Evolutionary conservation across 2,329 filamentous ascomycete genomes (phyloP), one percentile per base, ranked within the genome.

Genomic region (Ophiocordyceps camponoti-leonardi): DNA sequence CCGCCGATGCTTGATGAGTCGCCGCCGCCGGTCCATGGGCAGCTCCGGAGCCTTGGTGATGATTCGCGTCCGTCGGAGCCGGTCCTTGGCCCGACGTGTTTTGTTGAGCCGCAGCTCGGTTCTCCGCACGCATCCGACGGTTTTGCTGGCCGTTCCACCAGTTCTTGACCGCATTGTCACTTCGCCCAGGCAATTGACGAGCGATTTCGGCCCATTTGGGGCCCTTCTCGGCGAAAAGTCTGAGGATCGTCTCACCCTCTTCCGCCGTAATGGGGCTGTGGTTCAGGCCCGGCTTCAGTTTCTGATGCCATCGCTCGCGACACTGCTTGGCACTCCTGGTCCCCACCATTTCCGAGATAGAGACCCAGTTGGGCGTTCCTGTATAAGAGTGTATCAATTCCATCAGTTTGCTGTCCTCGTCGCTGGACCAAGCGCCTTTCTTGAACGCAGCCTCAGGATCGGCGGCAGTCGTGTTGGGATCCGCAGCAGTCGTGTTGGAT

Each of bases 91-190:
- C 33, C 11, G 31, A 6, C 13, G 33, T 7, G 13, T 4, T n/a
- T 16, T n/a, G n/a, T n/a, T n/a, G n/a, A n/a, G 33, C 16, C 7
- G n/a, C 18, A 13, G 20, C 40, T 8, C 45, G 33, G n/a, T 31
- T 40, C 4, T 20, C 19, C 45, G 68, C 61, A 52, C 79, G 68
- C 56, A 69, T 73, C 56, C 82, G 73, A 56, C 87, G 78, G 66
- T 94, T 94, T 73, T 88, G 83, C 59, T 82, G 85, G 44, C 88
- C 87, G 59, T 94, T 94, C 85, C 85, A 94, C 86, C 87, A 95
- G 63, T 95, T 95, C 75, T 95, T 95, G 51, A 95, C 86, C 26
- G 86, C 83, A 57, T 95, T 95, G 67, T 95, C 88, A 61, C 87
- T 94, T 57, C 88, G 81, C 51, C 86, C 86, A 46, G 81, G 74